These are phyloP conservation scores for Moricandia moricandioides DNA, from an alignment of 345 rosid species.

Conservation along the genomic window DNA sequence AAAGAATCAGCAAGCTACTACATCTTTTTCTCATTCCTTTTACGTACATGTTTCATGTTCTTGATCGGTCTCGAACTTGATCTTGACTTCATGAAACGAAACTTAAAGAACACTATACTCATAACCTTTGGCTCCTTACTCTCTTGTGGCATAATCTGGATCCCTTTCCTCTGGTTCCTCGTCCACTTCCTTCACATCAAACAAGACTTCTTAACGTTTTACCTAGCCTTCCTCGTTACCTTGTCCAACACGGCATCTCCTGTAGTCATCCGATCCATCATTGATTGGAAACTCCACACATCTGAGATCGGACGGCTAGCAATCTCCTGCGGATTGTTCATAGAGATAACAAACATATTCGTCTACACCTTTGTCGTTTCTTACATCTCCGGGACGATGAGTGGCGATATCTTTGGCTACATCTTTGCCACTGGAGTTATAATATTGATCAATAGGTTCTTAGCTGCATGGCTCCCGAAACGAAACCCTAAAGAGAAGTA, in stretches of 20 bases:
- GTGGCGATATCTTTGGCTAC: slow-evolving; percentile 33
- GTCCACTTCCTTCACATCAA: slow-evolving; percentile 26
- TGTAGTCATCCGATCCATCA: slow-evolving; percentile 54
- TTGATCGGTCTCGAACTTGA: slow-evolving; percentile 73
- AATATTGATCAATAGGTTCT: slow-evolving; percentile 44
- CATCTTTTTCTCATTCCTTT: slow-evolving; percentile 44
- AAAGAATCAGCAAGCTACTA: slow-evolving; percentile 57
- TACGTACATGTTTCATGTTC: slow-evolving; percentile 70
- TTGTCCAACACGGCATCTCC: slow-evolving; percentile 74
- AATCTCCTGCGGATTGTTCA: slow-evolving; percentile 50
- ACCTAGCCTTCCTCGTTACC: slow-evolving; percentile 38
- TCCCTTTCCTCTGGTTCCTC: slow-evolving; percentile 40
- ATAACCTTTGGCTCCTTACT: slow-evolving; percentile 49
- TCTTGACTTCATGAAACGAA: slow-evolving; percentile 50
- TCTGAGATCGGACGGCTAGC: slow-evolving; percentile 69
- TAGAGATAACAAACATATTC: slow-evolving; percentile 50
- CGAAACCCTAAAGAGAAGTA: slow-evolving; percentile 61
- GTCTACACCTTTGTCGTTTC: slow-evolving; percentile 30
- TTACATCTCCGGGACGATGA: slow-evolving; percentile 23
- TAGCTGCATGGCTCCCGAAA: slow-evolving; percentile 55
- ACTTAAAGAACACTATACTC: slow-evolving; percentile 43
- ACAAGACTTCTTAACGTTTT: slow-evolving; percentile 17
- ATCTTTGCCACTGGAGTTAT: slow-evolving; percentile 33
- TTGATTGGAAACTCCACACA: slow-evolving; percentile 68
- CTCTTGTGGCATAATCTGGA: slow-evolving; percentile 42